Evolutionary conservation across 345 rosid genomes (phyloP).

Genomic region (Corchorus olitorius): DNA sequence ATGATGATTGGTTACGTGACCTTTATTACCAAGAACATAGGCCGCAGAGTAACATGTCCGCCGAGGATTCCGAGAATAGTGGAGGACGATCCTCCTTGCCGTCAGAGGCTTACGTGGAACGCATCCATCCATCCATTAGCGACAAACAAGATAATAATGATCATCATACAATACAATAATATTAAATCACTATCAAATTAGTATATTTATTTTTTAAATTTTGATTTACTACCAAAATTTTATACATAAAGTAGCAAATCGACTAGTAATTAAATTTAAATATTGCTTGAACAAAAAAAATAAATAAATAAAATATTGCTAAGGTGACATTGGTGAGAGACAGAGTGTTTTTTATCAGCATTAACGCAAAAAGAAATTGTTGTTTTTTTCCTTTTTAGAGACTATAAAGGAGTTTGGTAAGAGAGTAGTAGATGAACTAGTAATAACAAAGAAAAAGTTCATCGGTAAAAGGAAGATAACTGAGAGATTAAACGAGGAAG

Average conservation of each 20-base stretch:
- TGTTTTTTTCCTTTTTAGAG: no score
- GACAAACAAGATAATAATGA: not conserved
- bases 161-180: not conserved
- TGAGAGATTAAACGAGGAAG: slow-evolving; percentile 9
- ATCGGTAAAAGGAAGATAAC: slow-evolving; percentile 17
- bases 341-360: not conserved
- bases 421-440: not conserved
- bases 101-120: slow-evolving; percentile 14
- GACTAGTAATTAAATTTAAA: not conserved
- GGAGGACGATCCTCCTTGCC: slow-evolving; percentile 5
- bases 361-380: not conserved
- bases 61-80: slow-evolving; percentile 8
- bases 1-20: not conserved
- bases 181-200: no score
- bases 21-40: not conserved
- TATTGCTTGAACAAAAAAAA: not conserved
- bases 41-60: not conserved
- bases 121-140: slow-evolving; percentile 8
- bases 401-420: not conserved
- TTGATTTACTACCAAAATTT: not conserved
- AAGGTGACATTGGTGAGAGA: not conserved
- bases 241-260: not conserved
- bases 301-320: not conserved
- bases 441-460: not conserved
- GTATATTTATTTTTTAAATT: not conserved